These are phyloP conservation scores for Termitomyces sp. DNA, from an alignment of 768 basidiomycete species.

Conservation along the genomic window DNA sequence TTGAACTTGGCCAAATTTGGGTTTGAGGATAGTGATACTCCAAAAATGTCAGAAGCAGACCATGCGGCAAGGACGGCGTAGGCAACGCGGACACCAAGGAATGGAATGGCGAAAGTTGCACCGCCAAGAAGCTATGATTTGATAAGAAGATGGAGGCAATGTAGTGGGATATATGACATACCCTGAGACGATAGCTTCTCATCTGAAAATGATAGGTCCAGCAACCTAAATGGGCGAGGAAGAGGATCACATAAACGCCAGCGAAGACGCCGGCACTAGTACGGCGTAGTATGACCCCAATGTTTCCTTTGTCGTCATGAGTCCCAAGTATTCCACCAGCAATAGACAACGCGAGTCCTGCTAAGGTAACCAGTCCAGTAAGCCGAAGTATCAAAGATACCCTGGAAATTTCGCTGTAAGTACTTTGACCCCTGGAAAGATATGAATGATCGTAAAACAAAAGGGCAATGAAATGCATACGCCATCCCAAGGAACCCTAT, in stretches of 20 bases:
- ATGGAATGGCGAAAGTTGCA: conserved; percentile 49
- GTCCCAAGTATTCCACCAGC: conserved; percentile 43
- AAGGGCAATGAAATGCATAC: conserved; percentile 22
- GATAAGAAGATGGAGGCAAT: neutral
- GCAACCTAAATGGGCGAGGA: conserved; percentile 33
- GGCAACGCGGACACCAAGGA: conserved; percentile 50
- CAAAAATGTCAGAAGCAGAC: conserved; percentile 44
- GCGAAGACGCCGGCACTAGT: conserved; percentile 37
- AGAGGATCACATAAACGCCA: conserved; percentile 32
- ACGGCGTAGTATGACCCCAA: conserved; percentile 35
- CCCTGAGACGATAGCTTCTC: conserved; percentile 39
- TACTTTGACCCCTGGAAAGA: conserved; percentile 38
- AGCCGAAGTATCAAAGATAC: conserved; percentile 31
- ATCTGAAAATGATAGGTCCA: conserved; percentile 43
- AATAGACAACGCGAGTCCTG: conserved; percentile 35
- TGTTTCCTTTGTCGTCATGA: conserved; percentile 23
- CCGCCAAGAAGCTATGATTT: conserved; percentile 48
- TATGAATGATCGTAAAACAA: conserved; percentile 13
- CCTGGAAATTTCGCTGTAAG: conserved; percentile 44
- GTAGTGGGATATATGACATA: conserved; percentile 17
- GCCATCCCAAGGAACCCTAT: conserved; percentile 47
- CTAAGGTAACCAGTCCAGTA: conserved; percentile 28
- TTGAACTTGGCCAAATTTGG: conserved; percentile 48
- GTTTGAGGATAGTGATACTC: conserved; percentile 29
- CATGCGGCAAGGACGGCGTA: conserved; percentile 57